These are phyloP conservation scores for Gnaphalium uliginosum DNA, from an alignment of 129 eudicot genomes.

Conservation along the genomic window DNA sequence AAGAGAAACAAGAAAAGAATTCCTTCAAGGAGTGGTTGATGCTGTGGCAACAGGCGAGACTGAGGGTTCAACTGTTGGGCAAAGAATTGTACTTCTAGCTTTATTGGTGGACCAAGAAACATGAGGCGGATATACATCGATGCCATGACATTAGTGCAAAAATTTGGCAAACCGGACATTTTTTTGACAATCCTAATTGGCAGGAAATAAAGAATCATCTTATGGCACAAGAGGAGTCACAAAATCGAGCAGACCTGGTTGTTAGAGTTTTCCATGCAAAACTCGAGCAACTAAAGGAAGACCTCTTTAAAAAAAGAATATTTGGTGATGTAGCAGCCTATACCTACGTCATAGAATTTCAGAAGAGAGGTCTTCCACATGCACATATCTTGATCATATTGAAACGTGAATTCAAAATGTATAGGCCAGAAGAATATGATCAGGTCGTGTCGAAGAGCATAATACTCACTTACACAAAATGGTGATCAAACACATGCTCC, in stretches of 20 bases:
- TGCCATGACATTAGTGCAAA: slow-evolving; percentile 31
- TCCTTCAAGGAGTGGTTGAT: slow-evolving; percentile 25
- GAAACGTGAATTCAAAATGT: slow-evolving; percentile 23
- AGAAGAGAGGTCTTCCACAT: slow-evolving; percentile 6
- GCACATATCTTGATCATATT: slow-evolving; percentile 16
- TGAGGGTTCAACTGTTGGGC: slow-evolving; percentile 26
- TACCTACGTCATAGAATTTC: neutral
- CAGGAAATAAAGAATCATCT: slow-evolving; percentile 19
- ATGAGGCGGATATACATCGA: slow-evolving; percentile 30
- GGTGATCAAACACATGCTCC: slow-evolving; percentile 34
- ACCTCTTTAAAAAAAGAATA: neutral
- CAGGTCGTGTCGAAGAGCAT: slow-evolving; percentile 5
- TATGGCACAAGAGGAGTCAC: neutral
- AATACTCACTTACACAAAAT: slow-evolving; percentile 8
- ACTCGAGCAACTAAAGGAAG: neutral
- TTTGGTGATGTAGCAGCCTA: neutral
- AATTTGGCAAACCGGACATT: slow-evolving; percentile 32
- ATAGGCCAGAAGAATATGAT: slow-evolving; percentile 22
- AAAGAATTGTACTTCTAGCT: slow-evolving; percentile 22
- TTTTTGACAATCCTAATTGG: slow-evolving; percentile 37
- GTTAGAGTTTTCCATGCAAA: neutral
- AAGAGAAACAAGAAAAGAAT: slow-evolving; percentile 1
- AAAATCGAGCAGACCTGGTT: neutral
- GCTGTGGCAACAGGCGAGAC: neutral
- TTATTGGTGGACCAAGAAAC: slow-evolving; percentile 39